These are phyloP conservation scores for Fusarium humuli DNA, from an alignment of 2,329 filamentous ascomycete genomes.

Conservation along the genomic window DNA sequence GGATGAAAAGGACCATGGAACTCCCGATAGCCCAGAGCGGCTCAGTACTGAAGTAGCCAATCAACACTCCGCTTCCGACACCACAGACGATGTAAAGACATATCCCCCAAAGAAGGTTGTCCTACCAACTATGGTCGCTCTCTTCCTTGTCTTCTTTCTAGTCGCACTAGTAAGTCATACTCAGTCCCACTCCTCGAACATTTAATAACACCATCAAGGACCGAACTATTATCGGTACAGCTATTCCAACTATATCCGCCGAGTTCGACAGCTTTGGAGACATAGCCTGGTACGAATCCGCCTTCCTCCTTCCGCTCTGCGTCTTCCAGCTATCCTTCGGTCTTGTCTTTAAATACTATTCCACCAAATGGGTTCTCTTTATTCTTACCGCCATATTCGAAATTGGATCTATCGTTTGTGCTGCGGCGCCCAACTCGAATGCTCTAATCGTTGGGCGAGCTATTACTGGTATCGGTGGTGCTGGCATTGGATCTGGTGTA, in stretches of 20 bases:
- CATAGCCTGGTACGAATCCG: constrained; percentile 30
- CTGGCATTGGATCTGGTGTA: constrained; percentile 21
- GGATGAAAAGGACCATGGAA: neutral
- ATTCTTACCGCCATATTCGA: constrained; percentile 13
- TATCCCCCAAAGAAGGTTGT: constrained; percentile 22
- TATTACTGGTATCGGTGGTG: constrained; percentile 23
- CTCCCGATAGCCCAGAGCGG: fast-evolving
- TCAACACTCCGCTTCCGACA: neutral
- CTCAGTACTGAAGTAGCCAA: neutral
- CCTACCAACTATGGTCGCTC: constrained; percentile 24
- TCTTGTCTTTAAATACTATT: constrained; percentile 29
- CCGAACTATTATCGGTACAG: constrained; percentile 28
- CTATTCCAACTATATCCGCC: constrained; percentile 27
- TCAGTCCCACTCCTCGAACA: fast-evolving
- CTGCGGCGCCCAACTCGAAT: constrained; percentile 20
- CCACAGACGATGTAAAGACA: neutral
- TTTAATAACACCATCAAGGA: neutral
- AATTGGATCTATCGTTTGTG: constrained; percentile 15
- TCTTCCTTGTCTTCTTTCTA: constrained; percentile 23
- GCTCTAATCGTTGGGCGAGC: constrained; percentile 21
- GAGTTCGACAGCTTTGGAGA: constrained; percentile 31
- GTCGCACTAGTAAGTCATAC: neutral
- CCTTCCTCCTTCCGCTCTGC: constrained; percentile 28
- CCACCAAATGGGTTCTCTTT: constrained; percentile 25
- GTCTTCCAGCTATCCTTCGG: constrained; percentile 32